Conservation (phyloP, 1,284 basidiomycete species). For the Trametes pubescens region DNA sequence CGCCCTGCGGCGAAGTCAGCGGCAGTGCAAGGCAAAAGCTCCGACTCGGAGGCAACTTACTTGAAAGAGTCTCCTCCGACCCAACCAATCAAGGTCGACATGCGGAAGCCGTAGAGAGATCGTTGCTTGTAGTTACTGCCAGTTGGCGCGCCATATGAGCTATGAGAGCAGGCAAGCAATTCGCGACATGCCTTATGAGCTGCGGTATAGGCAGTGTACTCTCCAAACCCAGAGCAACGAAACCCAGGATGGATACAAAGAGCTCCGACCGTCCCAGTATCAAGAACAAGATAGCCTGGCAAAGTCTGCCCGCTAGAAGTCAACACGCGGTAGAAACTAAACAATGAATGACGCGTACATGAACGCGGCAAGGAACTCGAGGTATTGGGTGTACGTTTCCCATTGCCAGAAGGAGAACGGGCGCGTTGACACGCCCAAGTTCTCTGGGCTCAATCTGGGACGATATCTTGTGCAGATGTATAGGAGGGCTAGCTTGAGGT, state of each 20-base stretch:
- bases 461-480: slow-evolving; percentile 82
- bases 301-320: slow-evolving; percentile 56
- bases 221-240: slow-evolving; percentile 81
- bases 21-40: slow-evolving; percentile 6
- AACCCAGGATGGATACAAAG: slow-evolving; percentile 78
- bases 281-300: slow-evolving; percentile 75
- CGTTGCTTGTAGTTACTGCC: slow-evolving; percentile 76
- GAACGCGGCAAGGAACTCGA: slow-evolving; percentile 84
- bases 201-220: slow-evolving; percentile 87
- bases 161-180: background rate
- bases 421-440: slow-evolving; percentile 64
- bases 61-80: slow-evolving; percentile 84
- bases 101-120: slow-evolving; percentile 84
- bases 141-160: background rate
- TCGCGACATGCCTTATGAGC: slow-evolving; percentile 63
- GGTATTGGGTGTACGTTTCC: slow-evolving; percentile 77
- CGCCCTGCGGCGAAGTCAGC: slow-evolving; percentile 53
- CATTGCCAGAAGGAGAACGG: slow-evolving; percentile 89
- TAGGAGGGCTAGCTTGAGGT: slow-evolving; percentile 67
- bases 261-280: slow-evolving; percentile 72
- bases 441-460: slow-evolving; percentile 65
- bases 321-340: slow-evolving; percentile 15
- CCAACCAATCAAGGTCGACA: slow-evolving; percentile 85
- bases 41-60: slow-evolving; percentile 50
- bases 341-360: slow-evolving; percentile 56